Evolutionary conservation across 495 filamentous ascomycete genomes (phyloP), one percentile per base, ranked within the genome.

Genomic region (Opeltia flavorubescens): DNA sequence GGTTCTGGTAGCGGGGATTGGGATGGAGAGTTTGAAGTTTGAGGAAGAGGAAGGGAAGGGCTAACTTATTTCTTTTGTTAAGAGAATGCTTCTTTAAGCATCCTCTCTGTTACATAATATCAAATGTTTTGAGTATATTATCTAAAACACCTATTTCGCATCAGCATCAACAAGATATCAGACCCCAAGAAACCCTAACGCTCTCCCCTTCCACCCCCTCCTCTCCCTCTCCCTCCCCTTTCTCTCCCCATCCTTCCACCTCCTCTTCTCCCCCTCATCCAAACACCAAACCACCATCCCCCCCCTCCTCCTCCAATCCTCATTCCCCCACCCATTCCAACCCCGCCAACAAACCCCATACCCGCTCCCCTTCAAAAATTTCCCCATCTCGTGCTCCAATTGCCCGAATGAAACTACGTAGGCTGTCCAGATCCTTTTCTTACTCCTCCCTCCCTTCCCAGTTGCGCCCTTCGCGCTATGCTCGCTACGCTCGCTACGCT

Each of bases 281-380:
- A 71, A 64, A 57, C 81, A 84, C 76, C 76, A 98, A 35, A 94
- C 85, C 6, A 95, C 70, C 51, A 98, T 74, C 60, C 86, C 81
- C n/a, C 91, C 93, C 24, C 63, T 63, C 52, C 93, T 74, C 55
- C 91, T 75, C 72, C 72, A 80, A 64, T 98, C 91, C 58, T 95
- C 91, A 53, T 94, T 86, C 66, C 81, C 85, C 50, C 78, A 70
- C 2, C 76, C 83, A 64, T 95, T 98, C 62, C 75, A 85, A 8
- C 71, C 78, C 33, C 80, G 71, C 81, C 79, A 78, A 58, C 81
- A 84, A 59, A 79, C 75, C 21, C 55, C 56, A 60, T 86, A 95
- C 15, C 59, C 59, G 35, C 75, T 81, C 43, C 65, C 66, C 23
- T 59, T 67, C 39, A 86, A 64, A 27, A 66, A 50, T 3, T 61